Evolutionary conservation across 2,329 filamentous ascomycete genomes (phyloP).

Genomic region (Cladophialophora chaetospira): DNA sequence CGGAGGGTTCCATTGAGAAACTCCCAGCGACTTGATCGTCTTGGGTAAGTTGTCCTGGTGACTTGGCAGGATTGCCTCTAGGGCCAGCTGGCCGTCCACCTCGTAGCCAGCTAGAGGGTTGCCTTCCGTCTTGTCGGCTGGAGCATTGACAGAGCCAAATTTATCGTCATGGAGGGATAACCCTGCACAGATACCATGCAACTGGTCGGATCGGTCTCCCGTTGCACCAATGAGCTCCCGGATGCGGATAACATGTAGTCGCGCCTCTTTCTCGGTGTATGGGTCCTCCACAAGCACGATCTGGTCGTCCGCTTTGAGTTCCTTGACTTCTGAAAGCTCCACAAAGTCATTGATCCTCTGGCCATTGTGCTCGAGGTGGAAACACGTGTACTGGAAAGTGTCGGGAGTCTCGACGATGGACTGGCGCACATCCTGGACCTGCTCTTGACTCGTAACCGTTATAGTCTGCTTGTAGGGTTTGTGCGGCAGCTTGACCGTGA

Average conservation of each 20-base stretch:
- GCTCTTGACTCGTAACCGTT: constrained; percentile 90
- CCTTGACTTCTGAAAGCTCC: constrained; percentile 84
- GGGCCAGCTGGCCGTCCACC: constrained; percentile 67
- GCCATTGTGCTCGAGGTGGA: constrained; percentile 91
- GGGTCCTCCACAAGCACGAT: constrained; percentile 86
- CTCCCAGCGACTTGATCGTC: constrained; percentile 82
- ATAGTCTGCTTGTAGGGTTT: constrained; percentile 77
- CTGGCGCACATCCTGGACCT: constrained; percentile 95
- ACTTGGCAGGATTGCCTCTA: constrained; percentile 71
- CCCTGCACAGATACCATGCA: constrained; percentile 83
- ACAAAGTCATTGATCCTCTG: constrained; percentile 93
- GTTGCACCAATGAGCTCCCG: constrained; percentile 91
- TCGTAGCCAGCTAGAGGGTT: constrained; percentile 73
- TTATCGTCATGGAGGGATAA: constrained; percentile 84
- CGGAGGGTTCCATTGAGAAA: constrained; percentile 96
- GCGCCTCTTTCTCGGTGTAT: constrained; percentile 97
- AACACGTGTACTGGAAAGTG: constrained; percentile 97
- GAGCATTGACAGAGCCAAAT: constrained; percentile 46
- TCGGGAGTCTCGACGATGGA: constrained; percentile 90
- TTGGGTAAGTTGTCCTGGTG: constrained; percentile 72
- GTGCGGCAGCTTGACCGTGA: constrained; percentile 81
- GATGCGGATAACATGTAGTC: constrained; percentile 88
- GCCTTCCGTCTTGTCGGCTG: constrained; percentile 38
- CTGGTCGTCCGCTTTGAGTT: constrained; percentile 73
- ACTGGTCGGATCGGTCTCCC: constrained; percentile 80